These are phyloP conservation scores for Trametes sanguinea DNA, from an alignment of 768 basidiomycete genomes.

Conservation along the genomic window DNA sequence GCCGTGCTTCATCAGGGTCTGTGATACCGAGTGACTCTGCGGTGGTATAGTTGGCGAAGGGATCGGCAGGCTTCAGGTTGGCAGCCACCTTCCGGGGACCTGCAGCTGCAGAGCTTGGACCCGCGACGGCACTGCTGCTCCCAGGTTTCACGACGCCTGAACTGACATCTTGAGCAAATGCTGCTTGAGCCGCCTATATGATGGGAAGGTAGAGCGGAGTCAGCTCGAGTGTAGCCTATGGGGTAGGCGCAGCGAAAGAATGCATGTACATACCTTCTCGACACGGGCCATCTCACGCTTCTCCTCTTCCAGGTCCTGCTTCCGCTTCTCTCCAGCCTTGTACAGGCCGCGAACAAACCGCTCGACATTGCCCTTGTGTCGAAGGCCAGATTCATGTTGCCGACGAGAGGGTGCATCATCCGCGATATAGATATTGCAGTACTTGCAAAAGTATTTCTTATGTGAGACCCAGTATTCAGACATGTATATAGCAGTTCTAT, in stretches of 20 bases:
- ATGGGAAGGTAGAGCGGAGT: conserved; percentile 8
- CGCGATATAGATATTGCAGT: conserved; percentile 95
- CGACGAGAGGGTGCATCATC: conserved; percentile 92
- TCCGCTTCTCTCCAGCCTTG: conserved; percentile 87
- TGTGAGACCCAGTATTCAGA: conserved; percentile 92
- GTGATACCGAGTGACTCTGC: conserved; percentile 79
- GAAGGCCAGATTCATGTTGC: conserved; percentile 91
- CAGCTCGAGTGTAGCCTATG: neutral
- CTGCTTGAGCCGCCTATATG: conserved; percentile 71
- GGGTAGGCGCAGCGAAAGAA: neutral
- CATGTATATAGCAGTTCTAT: conserved; percentile 44
- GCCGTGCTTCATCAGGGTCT: conserved; percentile 74
- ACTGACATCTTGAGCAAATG: conserved; percentile 78
- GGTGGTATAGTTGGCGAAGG: conserved; percentile 85
- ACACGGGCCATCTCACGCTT: conserved; percentile 83
- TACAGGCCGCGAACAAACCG: conserved; percentile 90
- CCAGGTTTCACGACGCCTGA: conserved; percentile 57
- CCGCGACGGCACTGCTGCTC: conserved; percentile 34
- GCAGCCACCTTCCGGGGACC: conserved; percentile 33
- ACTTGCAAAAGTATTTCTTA: conserved; percentile 94
- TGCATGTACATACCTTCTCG: conserved; percentile 59
- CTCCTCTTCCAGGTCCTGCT: conserved; percentile 84
- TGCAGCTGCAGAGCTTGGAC: conserved; percentile 41
- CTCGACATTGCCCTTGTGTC: conserved; percentile 94
- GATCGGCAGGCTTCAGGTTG: conserved; percentile 55